Conservation (phyloP, 805 yeast genomes). For the Pichia occidentalis region DNA sequence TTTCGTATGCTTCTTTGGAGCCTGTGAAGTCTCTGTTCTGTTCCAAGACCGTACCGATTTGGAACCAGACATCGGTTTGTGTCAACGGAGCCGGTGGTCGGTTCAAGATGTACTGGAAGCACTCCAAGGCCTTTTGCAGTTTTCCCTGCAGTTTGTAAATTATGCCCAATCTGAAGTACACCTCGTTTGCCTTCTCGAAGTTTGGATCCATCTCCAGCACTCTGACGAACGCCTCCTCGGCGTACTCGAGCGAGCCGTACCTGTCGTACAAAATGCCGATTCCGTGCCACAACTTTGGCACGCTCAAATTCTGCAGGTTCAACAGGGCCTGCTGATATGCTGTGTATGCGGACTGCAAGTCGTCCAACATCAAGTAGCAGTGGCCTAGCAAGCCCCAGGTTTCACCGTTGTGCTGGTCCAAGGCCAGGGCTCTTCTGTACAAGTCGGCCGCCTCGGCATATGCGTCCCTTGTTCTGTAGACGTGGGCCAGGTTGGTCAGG, state of each 20-base stretch:
- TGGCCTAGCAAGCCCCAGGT: slow-evolving; percentile 97
- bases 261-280: slow-evolving; percentile 95
- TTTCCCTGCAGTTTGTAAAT: slow-evolving; percentile 94
- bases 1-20: slow-evolving; percentile 92
- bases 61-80: slow-evolving; percentile 98
- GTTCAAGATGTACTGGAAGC: slow-evolving; percentile 84
- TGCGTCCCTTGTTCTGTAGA: slow-evolving; percentile 82
- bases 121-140: slow-evolving; percentile 80
- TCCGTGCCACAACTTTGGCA: slow-evolving; percentile 97
- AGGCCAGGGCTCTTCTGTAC: slow-evolving; percentile 77
- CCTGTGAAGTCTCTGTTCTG: slow-evolving; percentile 87
- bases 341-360: slow-evolving; percentile 88
- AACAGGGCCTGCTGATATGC: slow-evolving; percentile 95
- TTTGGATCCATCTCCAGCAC: slow-evolving; percentile 93
- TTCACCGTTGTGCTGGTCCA: slow-evolving; percentile 85
- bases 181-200: slow-evolving; percentile 93
- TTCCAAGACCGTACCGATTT: slow-evolving; percentile 92
- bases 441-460: slow-evolving; percentile 93
- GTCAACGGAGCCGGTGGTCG: slow-evolving; percentile 95
- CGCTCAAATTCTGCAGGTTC: slow-evolving; percentile 86
- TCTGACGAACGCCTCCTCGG: slow-evolving; percentile 96
- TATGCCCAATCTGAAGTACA: slow-evolving; percentile 92
- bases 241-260: slow-evolving; percentile 93
- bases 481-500: slow-evolving; percentile 76
- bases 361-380: slow-evolving; percentile 95